Evolutionary conservation across 257 asterid genomes (phyloP).

Genomic region (Fraxinus quadrangulata): DNA sequence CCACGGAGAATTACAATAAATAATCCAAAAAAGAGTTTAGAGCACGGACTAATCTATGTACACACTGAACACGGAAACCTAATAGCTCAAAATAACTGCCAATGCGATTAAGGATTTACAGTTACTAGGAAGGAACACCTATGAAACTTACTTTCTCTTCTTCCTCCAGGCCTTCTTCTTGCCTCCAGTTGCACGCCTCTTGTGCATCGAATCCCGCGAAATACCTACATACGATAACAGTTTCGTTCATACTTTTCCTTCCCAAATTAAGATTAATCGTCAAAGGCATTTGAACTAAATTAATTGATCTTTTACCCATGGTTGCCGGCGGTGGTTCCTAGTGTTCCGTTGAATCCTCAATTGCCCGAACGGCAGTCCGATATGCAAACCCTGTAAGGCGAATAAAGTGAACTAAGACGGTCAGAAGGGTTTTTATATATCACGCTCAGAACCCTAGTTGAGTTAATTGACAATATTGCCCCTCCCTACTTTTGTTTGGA

Average conservation of each 20-base stretch:
- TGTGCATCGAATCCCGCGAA: constrained; percentile 91
- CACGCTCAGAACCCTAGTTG: not conserved
- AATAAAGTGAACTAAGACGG: not conserved
- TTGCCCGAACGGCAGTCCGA: constrained; percentile 3
- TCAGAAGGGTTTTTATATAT: not conserved
- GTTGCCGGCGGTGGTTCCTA: constrained; percentile 23
- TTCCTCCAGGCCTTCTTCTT: constrained; percentile 92
- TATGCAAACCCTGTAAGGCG: not conserved
- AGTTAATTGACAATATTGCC: not conserved
- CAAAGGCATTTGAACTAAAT: not conserved
- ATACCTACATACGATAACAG: constrained; percentile 46
- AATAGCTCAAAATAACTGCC: not conserved
- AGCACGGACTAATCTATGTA: not conserved
- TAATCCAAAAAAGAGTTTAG: not conserved
- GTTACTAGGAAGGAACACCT: not conserved
- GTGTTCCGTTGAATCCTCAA: constrained; percentile 21
- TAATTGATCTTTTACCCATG: constrained; percentile 33
- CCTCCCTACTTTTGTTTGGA: not conserved
- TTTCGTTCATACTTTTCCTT: not conserved
- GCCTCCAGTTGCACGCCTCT: constrained; percentile 88
- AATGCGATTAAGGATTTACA: not conserved
- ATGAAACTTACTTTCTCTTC: constrained; percentile 65
- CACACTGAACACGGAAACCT: not conserved
- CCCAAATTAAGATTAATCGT: not conserved
- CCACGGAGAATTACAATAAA: not conserved